Percentiles rank a stretch among this genome's conserved stretches.
Conservation (phyloP, 2,329 filamentous ascomycete species). For the Plenodomus tracheiphilus region DNA sequence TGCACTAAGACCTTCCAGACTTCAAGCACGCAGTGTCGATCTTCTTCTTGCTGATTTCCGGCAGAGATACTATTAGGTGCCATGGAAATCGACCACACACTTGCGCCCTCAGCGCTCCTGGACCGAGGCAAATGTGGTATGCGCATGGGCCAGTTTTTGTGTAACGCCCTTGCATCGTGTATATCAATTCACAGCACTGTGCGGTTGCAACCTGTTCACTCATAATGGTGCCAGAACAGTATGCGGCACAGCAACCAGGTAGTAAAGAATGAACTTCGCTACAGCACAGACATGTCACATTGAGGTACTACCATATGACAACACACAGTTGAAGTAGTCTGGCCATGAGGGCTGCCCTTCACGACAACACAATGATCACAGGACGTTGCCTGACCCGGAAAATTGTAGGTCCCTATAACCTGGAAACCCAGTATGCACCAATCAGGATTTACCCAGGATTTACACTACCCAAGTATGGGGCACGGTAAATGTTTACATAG, state of each 20-base stretch:
- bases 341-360: too few relatives aligned
- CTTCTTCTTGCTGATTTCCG: background rate
- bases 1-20: background rate
- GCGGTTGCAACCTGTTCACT: too few relatives aligned
- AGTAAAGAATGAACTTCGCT: too few relatives aligned
- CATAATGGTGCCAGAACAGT: too few relatives aligned
- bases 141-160: background rate
- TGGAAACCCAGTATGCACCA: conserved; percentile 6
- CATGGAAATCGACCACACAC: background rate
- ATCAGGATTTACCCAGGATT: conserved; percentile 13
- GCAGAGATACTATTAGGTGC: too few relatives aligned
- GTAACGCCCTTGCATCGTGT: background rate
- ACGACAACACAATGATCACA: conserved; percentile 6
- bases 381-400: conserved; percentile 3
- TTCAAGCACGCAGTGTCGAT: background rate
- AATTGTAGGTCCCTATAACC: conserved; percentile 6
- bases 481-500: conserved; percentile 8
- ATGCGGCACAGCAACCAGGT: too few relatives aligned
- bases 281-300: too few relatives aligned
- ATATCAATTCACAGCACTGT: background rate
- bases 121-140: background rate
- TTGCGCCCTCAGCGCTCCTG: background rate
- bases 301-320: too few relatives aligned
- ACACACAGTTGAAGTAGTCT: too few relatives aligned
- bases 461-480: conserved; percentile 2